Conservation (phyloP, 2,329 filamentous ascomycete genomes). For the Exophiala lecanii-corni region DNA sequence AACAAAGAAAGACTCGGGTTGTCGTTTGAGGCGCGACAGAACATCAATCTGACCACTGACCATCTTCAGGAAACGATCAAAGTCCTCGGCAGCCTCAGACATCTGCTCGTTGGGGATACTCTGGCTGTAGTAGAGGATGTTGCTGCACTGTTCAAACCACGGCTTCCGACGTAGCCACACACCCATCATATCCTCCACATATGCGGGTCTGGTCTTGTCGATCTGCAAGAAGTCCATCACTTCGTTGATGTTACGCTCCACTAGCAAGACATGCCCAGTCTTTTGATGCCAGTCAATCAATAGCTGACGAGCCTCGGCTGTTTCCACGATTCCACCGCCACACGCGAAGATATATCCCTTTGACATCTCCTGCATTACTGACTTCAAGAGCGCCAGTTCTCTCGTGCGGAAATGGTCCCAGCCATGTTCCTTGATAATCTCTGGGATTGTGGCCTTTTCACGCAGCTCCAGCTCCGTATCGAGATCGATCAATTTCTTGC, state of each 20-base stretch:
- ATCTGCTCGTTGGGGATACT: slow-evolving; percentile 50
- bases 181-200: slow-evolving; percentile 83
- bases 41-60: slow-evolving; percentile 59
- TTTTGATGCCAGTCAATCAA: slow-evolving; percentile 67
- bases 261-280: slow-evolving; percentile 79
- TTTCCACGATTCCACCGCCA: slow-evolving; percentile 89
- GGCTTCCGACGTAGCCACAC: slow-evolving; percentile 86
- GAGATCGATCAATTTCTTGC: slow-evolving; percentile 76
- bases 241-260: slow-evolving; percentile 81
- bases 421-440: slow-evolving; percentile 72
- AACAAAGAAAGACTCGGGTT: slow-evolving; percentile 80
- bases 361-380: slow-evolving; percentile 68
- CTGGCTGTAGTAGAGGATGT: slow-evolving; percentile 86
- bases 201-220: slow-evolving; percentile 88
- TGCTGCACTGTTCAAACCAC: slow-evolving; percentile 91
- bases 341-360: slow-evolving; percentile 83
- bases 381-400: slow-evolving; percentile 69
- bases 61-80: slow-evolving; percentile 65
- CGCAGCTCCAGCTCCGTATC: slow-evolving; percentile 79
- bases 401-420: slow-evolving; percentile 85
- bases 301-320: slow-evolving; percentile 69
- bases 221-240: slow-evolving; percentile 83
- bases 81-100: slow-evolving; percentile 59
- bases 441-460: slow-evolving; percentile 71
- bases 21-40: slow-evolving; percentile 57